Base-by-base conservation (phyloP, 441 rosid species). In the Populus hybrid region DNA sequence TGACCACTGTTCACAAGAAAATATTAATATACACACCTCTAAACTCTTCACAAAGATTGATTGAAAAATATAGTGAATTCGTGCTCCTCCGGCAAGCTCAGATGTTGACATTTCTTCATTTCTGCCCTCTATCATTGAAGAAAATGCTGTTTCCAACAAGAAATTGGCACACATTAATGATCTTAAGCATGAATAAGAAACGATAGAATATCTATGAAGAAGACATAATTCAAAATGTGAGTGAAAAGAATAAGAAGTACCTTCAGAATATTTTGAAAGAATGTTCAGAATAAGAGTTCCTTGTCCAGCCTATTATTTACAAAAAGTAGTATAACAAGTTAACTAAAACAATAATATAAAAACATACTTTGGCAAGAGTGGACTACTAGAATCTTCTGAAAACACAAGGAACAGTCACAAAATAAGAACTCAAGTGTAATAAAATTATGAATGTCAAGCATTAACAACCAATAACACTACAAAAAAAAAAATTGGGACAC, bases 261-360 rank as follows among this genome's bases (percentile, higher is more conserved):
- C 99, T 80, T 93, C 99, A 72, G 89, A 89, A 81, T 93, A 97
- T 86, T 92, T 95, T 10, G 99, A 91, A 75, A 95, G 94, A 85
- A 97, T 91, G 80, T 92, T 95, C 82, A 97, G 86, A 38, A 97
- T 90, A 83, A 97, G 90, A 81, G 99, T 98, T 70, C 99, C 98
- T 82, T 95, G 98, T 61, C 97, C 99, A 84, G 98, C 97, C 99
- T 97, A 76, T 30, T 50, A 26, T 75, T 80, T 80, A 77, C 75
- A 73, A 21, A 70, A 67, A 75, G 28, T 28, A 20, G 35, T 74
- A 26, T 34, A 72, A 78, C 10, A 72, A 42, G 34, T 54, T 28
- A 74, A 72, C 76, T 21, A 76, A 67, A 64, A 77, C 70, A 84
- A 63, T 34, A 20, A 66, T 68, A 38, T 75, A 42, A 68, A 67